phyloP scores from a whole-genome alignment of 1,139 yeast genomes.

The Nakaseomyces kungkrabaensis region DNA sequence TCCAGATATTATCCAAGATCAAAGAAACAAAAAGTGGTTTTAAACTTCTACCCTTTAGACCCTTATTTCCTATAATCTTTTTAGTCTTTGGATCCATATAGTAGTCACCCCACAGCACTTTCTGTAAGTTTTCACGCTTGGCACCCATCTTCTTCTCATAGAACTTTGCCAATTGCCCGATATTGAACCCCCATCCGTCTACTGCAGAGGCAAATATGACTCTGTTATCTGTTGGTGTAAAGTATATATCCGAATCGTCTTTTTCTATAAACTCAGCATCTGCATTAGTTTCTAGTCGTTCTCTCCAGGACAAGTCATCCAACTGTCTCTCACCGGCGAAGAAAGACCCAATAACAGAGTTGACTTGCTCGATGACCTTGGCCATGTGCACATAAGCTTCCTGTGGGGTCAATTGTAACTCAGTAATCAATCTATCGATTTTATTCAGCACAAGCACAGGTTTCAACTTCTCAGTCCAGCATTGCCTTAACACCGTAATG shows the following conservation, averaged over 20 bases:
- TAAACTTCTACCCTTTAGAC: conserved; percentile 39
- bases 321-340: conserved; percentile 91
- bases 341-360: conserved; percentile 88
- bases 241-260: conserved; percentile 78
- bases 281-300: conserved; percentile 41
- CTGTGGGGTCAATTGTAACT: conserved; percentile 67
- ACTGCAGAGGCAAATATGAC: conserved; percentile 91
- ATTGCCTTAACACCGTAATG: conserved; percentile 85
- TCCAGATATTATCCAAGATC: conserved; percentile 87
- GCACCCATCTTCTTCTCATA: conserved; percentile 81
- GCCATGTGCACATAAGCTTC: conserved; percentile 81
- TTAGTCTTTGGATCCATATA: conserved; percentile 85
- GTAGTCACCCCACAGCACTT: conserved; percentile 94
- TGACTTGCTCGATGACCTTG: conserved; percentile 81
- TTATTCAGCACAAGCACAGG: conserved; percentile 90
- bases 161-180: conserved; percentile 79
- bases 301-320: conserved; percentile 79
- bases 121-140: conserved; percentile 65
- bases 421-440: conserved; percentile 76
- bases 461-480: conserved; percentile 87
- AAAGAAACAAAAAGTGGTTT: conserved; percentile 84
- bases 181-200: conserved; percentile 97
- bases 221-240: conserved; percentile 81
- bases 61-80: conserved; percentile 56
- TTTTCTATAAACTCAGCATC: conserved; percentile 57